These are phyloP conservation scores for Cercospora beticola DNA, from an alignment of 2,329 filamentous ascomycete genomes.

Conservation along the genomic window DNA sequence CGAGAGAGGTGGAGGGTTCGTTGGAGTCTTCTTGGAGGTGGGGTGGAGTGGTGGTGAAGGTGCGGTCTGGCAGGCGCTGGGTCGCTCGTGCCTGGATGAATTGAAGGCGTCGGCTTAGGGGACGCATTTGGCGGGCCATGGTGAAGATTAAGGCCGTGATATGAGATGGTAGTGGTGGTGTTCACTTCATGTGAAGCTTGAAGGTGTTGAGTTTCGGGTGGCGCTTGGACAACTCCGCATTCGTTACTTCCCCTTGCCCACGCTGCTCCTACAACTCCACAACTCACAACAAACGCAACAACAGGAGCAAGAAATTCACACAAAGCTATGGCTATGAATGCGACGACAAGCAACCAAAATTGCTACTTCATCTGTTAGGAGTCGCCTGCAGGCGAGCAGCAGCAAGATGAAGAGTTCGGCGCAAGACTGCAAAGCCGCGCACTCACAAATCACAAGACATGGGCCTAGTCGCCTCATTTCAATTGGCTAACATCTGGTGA, in stretches of 20 bases:
- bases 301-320: neutral
- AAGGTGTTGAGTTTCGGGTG: neutral
- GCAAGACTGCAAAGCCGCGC: too few species aligned
- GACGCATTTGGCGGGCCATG: constrained; percentile 15
- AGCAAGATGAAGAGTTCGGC: too few species aligned
- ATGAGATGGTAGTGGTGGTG: neutral
- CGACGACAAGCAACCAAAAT: too few species aligned
- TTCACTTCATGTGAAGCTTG: neutral
- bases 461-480: neutral
- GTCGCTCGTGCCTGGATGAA: neutral
- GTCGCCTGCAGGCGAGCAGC: too few species aligned
- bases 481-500: neutral
- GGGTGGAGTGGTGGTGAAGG: neutral
- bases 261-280: neutral
- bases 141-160: too few species aligned
- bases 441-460: neutral
- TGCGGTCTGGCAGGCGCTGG: neutral
- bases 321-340: too few species aligned
- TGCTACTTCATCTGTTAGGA: too few species aligned
- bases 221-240: neutral
- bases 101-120: neutral
- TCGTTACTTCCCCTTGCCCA: neutral
- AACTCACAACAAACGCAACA: neutral
- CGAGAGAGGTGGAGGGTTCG: neutral
- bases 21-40: neutral